Percentiles rank a stretch among this genome's conserved stretches.
phyloP scores from a whole-genome alignment of 2,329 filamentous ascomycete species.

The Sclerotinia spermophila region DNA sequence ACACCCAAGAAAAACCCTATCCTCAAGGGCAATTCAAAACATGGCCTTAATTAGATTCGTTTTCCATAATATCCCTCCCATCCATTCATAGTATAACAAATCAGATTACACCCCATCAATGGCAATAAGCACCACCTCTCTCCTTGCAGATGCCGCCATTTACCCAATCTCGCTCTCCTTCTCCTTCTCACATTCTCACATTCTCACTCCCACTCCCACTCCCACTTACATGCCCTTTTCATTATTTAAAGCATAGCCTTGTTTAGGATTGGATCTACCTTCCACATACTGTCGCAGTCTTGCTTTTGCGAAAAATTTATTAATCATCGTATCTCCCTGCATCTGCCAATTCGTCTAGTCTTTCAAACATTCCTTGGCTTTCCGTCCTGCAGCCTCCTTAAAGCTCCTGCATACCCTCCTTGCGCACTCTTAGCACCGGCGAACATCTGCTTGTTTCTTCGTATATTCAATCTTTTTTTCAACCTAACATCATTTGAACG shows the following conservation, averaged over 20 bases:
- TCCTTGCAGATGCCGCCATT: slow-evolving; percentile 7
- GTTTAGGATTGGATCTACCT: slow-evolving; percentile 10
- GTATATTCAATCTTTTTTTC: not conserved
- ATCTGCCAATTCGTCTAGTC: not conserved
- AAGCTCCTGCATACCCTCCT: slow-evolving; percentile 7
- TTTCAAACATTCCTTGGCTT: slow-evolving; percentile 12
- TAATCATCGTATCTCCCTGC: slow-evolving; percentile 14
- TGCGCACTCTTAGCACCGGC: slow-evolving; percentile 3
- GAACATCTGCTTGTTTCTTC: not conserved
- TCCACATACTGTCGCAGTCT: slow-evolving; percentile 1
- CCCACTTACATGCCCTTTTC: not conserved
- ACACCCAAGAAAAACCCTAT: too few relatives aligned
- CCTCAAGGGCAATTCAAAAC: not conserved
- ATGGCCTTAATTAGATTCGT: not conserved
- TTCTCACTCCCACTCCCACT: not conserved
- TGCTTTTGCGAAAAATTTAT: slow-evolving; percentile 3
- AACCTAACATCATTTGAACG: not conserved
- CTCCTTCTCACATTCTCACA: not conserved
- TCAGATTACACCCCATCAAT: not conserved
- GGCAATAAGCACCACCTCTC: not conserved
- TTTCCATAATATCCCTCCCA: too few relatives aligned
- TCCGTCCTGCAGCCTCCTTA: not conserved
- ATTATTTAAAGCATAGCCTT: slow-evolving; percentile 5
- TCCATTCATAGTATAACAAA: not conserved
- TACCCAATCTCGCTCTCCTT: not conserved